A percentile compares a stretch with the other conserved stretches of the same genome.
phyloP scores from a whole-genome alignment of 2,329 filamentous ascomycete genomes.

The Aspergillus ibericus region DNA sequence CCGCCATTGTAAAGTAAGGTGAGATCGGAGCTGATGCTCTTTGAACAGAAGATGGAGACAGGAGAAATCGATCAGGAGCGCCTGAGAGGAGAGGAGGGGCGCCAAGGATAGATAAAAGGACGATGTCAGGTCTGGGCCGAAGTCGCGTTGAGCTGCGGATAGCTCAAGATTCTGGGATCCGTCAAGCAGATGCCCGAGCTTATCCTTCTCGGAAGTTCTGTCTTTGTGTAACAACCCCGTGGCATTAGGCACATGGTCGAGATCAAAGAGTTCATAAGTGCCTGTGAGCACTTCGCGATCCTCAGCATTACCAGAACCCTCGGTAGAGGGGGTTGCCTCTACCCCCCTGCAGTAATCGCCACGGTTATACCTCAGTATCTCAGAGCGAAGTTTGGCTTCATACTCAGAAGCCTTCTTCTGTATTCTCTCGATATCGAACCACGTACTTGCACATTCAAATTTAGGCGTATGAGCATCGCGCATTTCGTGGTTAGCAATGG shows the following conservation, averaged over 20 bases:
- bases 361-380: constrained; percentile 40
- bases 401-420: constrained; percentile 58
- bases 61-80: constrained; percentile 72
- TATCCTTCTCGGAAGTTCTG: constrained; percentile 28
- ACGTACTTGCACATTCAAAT: constrained; percentile 69
- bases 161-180: constrained; percentile 20
- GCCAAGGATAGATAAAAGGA: constrained; percentile 71
- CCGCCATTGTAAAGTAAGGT: constrained; percentile 72
- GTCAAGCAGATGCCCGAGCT: constrained; percentile 30
- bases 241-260: constrained; percentile 29
- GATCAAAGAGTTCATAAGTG: constrained; percentile 38
- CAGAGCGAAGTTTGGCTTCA: constrained; percentile 36
- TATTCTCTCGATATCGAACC: constrained; percentile 66
- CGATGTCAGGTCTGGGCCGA: constrained; percentile 46
- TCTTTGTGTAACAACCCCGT: constrained; percentile 27
- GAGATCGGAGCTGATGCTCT: constrained; percentile 67
- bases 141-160: constrained; percentile 18
- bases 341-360: constrained; percentile 27
- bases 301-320: neutral
- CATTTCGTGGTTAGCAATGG: constrained; percentile 58
- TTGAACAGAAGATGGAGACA: constrained; percentile 76
- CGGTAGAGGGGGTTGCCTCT: neutral
- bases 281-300: constrained; percentile 13
- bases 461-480: constrained; percentile 53
- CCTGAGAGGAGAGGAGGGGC: constrained; percentile 71